phyloP scores from a whole-genome alignment of 345 rosid species.

The Angophora floribunda region DNA sequence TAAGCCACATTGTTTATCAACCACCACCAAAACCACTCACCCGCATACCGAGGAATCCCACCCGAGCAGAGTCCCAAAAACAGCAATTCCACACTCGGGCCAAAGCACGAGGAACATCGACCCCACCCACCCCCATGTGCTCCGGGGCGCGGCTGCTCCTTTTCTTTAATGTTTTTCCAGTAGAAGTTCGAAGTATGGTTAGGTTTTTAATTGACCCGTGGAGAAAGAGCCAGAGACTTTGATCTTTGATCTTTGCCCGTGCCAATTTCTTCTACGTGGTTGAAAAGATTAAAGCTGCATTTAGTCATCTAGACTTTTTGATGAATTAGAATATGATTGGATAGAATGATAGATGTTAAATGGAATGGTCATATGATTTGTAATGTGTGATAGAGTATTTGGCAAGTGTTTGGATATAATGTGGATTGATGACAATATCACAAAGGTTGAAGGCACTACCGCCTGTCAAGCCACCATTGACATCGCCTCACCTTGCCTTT shows the following conservation, averaged over 20 bases:
- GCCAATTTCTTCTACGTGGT: accelerated
- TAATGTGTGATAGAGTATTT: neutral
- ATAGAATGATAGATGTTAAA: neutral
- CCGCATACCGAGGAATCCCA: neutral
- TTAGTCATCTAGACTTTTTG: accelerated
- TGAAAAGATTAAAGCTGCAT: accelerated
- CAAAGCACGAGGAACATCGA: neutral
- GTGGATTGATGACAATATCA: neutral
- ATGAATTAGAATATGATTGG: accelerated
- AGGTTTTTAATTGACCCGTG: neutral
- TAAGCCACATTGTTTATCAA: neutral
- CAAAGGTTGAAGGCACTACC: neutral
- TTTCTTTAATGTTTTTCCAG: neutral
- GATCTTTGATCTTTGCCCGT: accelerated
- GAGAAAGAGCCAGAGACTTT: neutral
- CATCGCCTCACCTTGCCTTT: too few species aligned
- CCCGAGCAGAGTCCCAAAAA: neutral
- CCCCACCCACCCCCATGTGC: neutral
- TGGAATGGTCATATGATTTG: accelerated
- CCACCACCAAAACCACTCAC: neutral
- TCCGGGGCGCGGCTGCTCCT: neutral
- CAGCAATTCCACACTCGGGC: neutral
- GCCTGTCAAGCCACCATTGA: neutral
- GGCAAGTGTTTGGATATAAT: too few species aligned
- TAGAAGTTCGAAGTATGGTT: too few species aligned